Base-by-base conservation (phyloP, 1,139 yeast species). In the Magnusiomyces clavatus region DNA sequence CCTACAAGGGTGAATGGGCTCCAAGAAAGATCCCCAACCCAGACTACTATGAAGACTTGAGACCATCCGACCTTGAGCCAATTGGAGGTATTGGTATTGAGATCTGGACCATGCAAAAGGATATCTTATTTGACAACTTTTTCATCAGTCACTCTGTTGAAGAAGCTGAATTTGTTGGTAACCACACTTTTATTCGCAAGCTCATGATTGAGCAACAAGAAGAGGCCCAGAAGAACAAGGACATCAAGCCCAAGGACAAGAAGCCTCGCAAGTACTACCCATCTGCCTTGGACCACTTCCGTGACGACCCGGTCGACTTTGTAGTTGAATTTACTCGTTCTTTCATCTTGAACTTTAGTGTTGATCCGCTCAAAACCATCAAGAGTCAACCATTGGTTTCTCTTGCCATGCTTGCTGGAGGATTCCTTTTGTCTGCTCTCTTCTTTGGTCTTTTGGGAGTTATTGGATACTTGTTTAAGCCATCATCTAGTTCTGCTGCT, bases 61-160 rank as follows among this genome's bases (percentile, higher is more conserved):
- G 64, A 6, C 92, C 95, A 10, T 72, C 83, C 3, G 73, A 81
- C 58, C 69, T 87, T 57, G 83, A 78, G 60, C 77, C 81, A 43
- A 80, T 89, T 60, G 92, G 89, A 31, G 95, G 86, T 8, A 62
- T 90, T 51, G 96, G 96, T 3, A 86, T 90, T 64, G 97, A 90
- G 67, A 73, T 89, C 58, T 89, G 96, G 96, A 80, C 94, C 52
- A 83, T 89, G 83, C 85, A 86, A 59, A 74, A 76, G 46, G 78
- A 83, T 50, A 78, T 87, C 49, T 61, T 86, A 63, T 87, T 90
- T 64, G 88, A 87, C 67, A 87, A 89, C 69, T 80, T 89, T 53
- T 89, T 88, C 66, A 66, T 90, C 57, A 97, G 97, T 13, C 92
- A 86, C 63, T 81, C 87, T 2, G 70, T 88, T 16, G 73, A 70